Base-by-base conservation (phyloP, 495 filamentous ascomycete species). In the Saxophila tyrrhenica region DNA sequence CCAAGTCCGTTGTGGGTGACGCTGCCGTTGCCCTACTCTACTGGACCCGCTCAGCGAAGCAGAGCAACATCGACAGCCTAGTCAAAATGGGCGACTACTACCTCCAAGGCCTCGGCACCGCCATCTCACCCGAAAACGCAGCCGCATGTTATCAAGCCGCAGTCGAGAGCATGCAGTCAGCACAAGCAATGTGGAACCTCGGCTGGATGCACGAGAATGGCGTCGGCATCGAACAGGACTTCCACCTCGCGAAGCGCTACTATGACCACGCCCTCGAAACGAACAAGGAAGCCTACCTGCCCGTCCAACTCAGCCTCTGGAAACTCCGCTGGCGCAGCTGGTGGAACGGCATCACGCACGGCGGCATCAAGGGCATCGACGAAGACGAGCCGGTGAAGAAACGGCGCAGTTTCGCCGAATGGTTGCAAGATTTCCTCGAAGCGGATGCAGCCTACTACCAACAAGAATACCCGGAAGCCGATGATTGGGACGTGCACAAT, bases 161-260 rank as follows among this genome's bases (percentile, higher is more conserved):
- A 3, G 89, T 90, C 0, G 92, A 98, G 62, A 87, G 81, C 48
- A 79, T 88, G 62, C 86, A 87, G 62, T 92, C 87, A 64, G 90
- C 91, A 23, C 92, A 97, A 71, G 94, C 94, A 13, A 82, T 95
- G 52, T 99, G 88, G 79, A 96, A 99, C 60, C 74, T 99, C 13
- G 92, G 92, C 15, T 99, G 92, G 92, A 97, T 99, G 87, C 89
- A 99, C 68, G 92, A 99, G 69, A 96, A 97, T 64, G 92, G 92
- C 1, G 74, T 97, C 44, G 89, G 91, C 11, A 82, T 96, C 2
- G 81, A 85, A 35, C 92, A 99, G 64, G 92, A 99, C 65, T 99
- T 92, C 66, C 92, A 97, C 64, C 82, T 99, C 38, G 92, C 94
- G 2, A 99, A 99, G 70, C 74, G 92, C 22, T 94, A 86, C 69